Percentiles rank a stretch among this genome's conserved stretches.
Evolutionary conservation across 2,329 filamentous ascomycete species (phyloP).

Genomic region (Trichoderma koningiopsis): DNA sequence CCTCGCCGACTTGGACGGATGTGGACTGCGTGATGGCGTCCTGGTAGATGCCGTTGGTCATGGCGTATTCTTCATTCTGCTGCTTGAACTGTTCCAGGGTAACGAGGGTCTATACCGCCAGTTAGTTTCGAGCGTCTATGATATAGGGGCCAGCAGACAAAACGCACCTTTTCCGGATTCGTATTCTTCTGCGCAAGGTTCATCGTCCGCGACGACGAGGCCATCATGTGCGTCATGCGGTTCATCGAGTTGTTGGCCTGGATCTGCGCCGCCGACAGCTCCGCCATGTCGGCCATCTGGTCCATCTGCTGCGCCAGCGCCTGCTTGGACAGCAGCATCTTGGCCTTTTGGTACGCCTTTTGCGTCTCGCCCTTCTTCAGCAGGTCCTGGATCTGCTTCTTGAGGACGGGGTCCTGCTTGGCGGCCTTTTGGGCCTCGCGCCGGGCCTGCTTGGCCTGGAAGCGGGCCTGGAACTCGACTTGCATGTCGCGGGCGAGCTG

Average conservation of each 20-base stretch:
- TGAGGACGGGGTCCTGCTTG: conserved; percentile 62
- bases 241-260: conserved; percentile 67
- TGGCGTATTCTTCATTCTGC: conserved; percentile 66
- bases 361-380: conserved; percentile 65
- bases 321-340: conserved; percentile 63
- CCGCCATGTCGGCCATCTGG: conserved; percentile 65
- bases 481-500: conserved; percentile 63
- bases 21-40: conserved; percentile 81
- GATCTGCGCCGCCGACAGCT: conserved; percentile 62
- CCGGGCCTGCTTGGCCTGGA: conserved; percentile 64
- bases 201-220: conserved; percentile 61
- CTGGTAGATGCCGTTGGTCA: conserved; percentile 76
- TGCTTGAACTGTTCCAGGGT: conserved; percentile 63
- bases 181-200: conserved; percentile 58
- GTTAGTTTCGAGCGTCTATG: background rate
- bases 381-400: conserved; percentile 65
- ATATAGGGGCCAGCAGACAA: background rate
- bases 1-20: conserved; percentile 70
- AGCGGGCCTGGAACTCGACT: conserved; percentile 64
- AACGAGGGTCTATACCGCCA: conserved; percentile 49
- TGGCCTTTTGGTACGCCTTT: conserved; percentile 65
- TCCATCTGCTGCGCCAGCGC: conserved; percentile 65
- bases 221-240: conserved; percentile 66
- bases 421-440: conserved; percentile 62
- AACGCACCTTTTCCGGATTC: conserved; percentile 58